phyloP scores from a whole-genome alignment of 495 filamentous ascomycete species.

The Hypomontagnella submonticulosa region DNA sequence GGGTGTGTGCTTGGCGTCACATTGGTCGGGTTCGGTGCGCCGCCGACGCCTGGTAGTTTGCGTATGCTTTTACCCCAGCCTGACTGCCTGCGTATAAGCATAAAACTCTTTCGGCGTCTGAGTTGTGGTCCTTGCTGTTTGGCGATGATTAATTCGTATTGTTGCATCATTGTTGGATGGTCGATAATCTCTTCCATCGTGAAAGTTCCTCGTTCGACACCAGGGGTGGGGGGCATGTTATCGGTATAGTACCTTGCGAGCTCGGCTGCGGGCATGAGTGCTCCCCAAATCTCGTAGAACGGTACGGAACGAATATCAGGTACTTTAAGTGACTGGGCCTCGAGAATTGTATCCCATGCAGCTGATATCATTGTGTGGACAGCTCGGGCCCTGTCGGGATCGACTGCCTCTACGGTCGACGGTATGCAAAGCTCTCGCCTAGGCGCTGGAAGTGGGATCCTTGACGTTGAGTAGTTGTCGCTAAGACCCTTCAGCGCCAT shows the following conservation, averaged over 20 bases:
- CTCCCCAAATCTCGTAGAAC: slow-evolving; percentile 63
- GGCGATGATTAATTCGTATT: slow-evolving; percentile 59
- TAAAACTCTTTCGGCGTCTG: slow-evolving; percentile 29
- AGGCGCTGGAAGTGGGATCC: slow-evolving; percentile 51
- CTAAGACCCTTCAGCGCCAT: slow-evolving; percentile 51
- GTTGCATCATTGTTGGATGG: slow-evolving; percentile 59
- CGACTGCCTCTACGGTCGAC: slow-evolving; percentile 30
- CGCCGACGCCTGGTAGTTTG: slow-evolving; percentile 43
- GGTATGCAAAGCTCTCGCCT: slow-evolving; percentile 32
- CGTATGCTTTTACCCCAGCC: slow-evolving; percentile 34
- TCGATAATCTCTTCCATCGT: slow-evolving; percentile 61
- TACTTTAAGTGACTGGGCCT: slow-evolving; percentile 53
- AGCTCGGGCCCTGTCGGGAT: slow-evolving; percentile 42
- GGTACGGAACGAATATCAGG: slow-evolving; percentile 59
- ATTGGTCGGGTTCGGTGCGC: slow-evolving; percentile 23
- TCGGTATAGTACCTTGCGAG: slow-evolving; percentile 56
- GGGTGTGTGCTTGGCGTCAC: slow-evolving; percentile 6
- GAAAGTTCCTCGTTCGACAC: slow-evolving; percentile 38
- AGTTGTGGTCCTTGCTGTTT: slow-evolving; percentile 49
- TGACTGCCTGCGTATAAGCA: slow-evolving; percentile 23
- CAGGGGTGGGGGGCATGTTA: slow-evolving; percentile 46
- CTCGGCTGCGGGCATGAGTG: slow-evolving; percentile 58
- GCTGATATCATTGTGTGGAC: slow-evolving; percentile 52
- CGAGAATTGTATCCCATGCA: slow-evolving; percentile 55
- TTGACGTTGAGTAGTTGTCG: slow-evolving; percentile 48